These are phyloP conservation scores for Ophiosphaerella korrae DNA, from an alignment of 2,329 filamentous ascomycete species.

Conservation along the genomic window DNA sequence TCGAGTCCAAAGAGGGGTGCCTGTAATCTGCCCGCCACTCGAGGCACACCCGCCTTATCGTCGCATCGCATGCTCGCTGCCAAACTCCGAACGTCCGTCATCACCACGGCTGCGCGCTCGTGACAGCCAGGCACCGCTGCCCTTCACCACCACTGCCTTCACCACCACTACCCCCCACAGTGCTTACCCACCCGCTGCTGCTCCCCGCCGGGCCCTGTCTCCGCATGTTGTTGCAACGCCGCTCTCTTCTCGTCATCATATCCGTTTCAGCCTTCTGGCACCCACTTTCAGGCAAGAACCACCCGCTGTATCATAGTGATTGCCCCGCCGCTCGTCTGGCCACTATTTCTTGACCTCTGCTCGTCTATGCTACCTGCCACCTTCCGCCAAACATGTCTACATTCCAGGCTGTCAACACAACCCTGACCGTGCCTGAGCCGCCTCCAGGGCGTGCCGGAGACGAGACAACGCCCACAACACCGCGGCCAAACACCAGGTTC, in stretches of 20 bases:
- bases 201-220: slow-evolving; percentile 21
- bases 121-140: slow-evolving; percentile 10
- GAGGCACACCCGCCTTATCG: slow-evolving; percentile 32
- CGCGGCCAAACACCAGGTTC: slow-evolving; percentile 52
- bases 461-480: slow-evolving; percentile 63
- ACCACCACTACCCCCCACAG: slow-evolving; percentile 12
- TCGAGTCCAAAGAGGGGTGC: slow-evolving; percentile 30
- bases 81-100: slow-evolving; percentile 39
- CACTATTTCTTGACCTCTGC: no score
- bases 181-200: background rate
- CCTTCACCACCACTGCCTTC: background rate
- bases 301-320: slow-evolving; percentile 22
- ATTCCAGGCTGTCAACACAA: slow-evolving; percentile 66
- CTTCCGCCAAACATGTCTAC: slow-evolving; percentile 54
- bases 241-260: slow-evolving; percentile 42
- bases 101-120: slow-evolving; percentile 21
- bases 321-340: slow-evolving; percentile 2
- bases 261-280: slow-evolving; percentile 45
- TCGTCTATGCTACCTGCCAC: slow-evolving; percentile 1
- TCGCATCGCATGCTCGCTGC: slow-evolving; percentile 13
- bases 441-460: slow-evolving; percentile 55
- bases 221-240: slow-evolving; percentile 44
- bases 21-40: slow-evolving; percentile 24
- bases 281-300: slow-evolving; percentile 24
- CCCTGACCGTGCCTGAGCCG: slow-evolving; percentile 51